A percentile compares a stretch with the other conserved stretches of the same genome.
Evolutionary conservation across 495 filamentous ascomycete genomes (phyloP).

Genomic region (Daldinia decipiens): DNA sequence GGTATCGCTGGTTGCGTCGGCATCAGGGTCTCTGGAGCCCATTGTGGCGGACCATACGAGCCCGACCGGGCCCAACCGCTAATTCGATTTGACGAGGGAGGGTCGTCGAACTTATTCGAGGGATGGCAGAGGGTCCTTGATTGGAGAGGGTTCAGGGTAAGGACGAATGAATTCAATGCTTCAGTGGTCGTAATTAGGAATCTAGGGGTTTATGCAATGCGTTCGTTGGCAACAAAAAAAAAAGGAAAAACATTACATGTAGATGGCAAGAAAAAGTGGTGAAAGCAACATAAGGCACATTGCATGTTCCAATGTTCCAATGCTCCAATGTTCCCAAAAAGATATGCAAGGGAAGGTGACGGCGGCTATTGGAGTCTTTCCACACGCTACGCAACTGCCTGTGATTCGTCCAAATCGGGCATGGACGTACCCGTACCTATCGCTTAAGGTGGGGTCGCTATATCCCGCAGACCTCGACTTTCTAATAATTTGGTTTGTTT

Average conservation of each 20-base stretch:
- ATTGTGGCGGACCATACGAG: constrained; percentile 55
- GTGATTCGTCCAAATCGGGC: constrained; percentile 38
- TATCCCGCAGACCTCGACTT: background rate
- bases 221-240: constrained; percentile 2
- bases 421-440: constrained; percentile 10
- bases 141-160: constrained; percentile 1
- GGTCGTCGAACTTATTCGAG: constrained; percentile 16
- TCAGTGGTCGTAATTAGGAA: constrained; percentile 4
- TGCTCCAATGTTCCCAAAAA: constrained; percentile 13
- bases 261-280: constrained; percentile 33
- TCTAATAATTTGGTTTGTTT: background rate
- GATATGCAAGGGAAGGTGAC: constrained; percentile 35
- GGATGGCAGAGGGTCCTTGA: constrained; percentile 14
- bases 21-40: constrained; percentile 59
- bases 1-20: constrained; percentile 50
- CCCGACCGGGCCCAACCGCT: constrained; percentile 44
- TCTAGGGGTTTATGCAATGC: constrained; percentile 9
- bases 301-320: constrained; percentile 27
- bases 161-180: constrained; percentile 22
- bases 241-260: background rate
- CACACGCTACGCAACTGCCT: constrained; percentile 49
- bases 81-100: constrained; percentile 22
- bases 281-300: constrained; percentile 27
- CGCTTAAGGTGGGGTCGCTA: constrained; percentile 1
- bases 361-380: constrained; percentile 45